A percentile compares a stretch with the other conserved stretches of the same genome.
Conservation (phyloP, 2,329 filamentous ascomycete genomes). For the Paecilomyces variotii region DNA sequence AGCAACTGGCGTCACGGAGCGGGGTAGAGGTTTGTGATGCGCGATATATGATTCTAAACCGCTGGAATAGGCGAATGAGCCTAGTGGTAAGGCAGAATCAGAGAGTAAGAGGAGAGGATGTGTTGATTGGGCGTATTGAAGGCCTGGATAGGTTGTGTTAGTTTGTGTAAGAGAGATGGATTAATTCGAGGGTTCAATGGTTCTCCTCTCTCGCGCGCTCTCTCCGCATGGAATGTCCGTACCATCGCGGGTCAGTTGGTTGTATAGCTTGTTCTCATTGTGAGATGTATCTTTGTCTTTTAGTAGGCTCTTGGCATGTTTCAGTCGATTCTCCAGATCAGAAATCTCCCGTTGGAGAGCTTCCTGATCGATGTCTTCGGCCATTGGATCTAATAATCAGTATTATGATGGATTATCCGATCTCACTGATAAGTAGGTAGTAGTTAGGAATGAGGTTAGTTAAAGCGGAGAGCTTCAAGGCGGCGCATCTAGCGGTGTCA, state of each 20-base stretch:
- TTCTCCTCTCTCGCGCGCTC: too few relatives aligned
- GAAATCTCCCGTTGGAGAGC: slow-evolving; percentile 32
- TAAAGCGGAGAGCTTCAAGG: not conserved
- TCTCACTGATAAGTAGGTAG: slow-evolving; percentile 8
- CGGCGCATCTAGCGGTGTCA: slow-evolving; percentile 1
- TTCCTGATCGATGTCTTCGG: slow-evolving; percentile 2
- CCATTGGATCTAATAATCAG: not conserved
- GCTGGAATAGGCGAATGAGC: slow-evolving; percentile 58
- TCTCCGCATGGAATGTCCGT: not conserved
- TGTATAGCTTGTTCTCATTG: slow-evolving; percentile 1
- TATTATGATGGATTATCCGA: not conserved
- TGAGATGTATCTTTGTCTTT: slow-evolving; percentile 11
- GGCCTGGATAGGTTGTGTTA: slow-evolving; percentile 12
- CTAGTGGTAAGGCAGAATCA: slow-evolving; percentile 56
- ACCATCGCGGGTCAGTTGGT: slow-evolving; percentile 4
- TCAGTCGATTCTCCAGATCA: slow-evolving; percentile 41
- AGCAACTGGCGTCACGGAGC: slow-evolving; percentile 19
- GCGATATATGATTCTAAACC: slow-evolving; percentile 58
- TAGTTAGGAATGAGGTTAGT: slow-evolving; percentile 8
- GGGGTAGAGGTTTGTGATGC: slow-evolving; percentile 40
- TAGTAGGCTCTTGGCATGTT: slow-evolving; percentile 38
- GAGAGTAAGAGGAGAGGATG: slow-evolving; percentile 54
- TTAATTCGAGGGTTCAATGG: not conserved
- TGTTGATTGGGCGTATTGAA: slow-evolving; percentile 16
- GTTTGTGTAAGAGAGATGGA: not conserved